Conservation (phyloP, 169 alveolate species). For the Ophryocystis elektroscirrha region DNA sequence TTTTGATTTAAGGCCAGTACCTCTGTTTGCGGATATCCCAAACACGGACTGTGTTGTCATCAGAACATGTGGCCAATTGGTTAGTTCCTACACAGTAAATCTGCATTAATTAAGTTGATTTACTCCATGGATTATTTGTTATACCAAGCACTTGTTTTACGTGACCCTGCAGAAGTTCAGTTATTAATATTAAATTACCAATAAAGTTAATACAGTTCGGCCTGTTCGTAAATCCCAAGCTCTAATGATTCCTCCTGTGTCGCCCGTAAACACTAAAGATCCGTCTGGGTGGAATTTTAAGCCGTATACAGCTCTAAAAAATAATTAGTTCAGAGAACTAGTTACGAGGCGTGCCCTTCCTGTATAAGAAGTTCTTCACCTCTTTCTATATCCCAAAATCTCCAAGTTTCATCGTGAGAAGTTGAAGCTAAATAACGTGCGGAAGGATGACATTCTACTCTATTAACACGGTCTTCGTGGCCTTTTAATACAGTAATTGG, state of each 20-base stretch:
- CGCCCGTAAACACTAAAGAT: slow-evolving; percentile 56
- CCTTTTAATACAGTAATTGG: too few relatives aligned
- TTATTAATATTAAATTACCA: too few relatives aligned
- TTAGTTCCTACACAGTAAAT: slow-evolving; percentile 18
- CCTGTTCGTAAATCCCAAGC: slow-evolving; percentile 67
- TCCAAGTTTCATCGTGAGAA: slow-evolving; percentile 68
- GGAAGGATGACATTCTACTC: slow-evolving; percentile 18
- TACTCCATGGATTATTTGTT: slow-evolving; percentile 29
- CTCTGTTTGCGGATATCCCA: slow-evolving; percentile 58
- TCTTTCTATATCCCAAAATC: slow-evolving; percentile 57
- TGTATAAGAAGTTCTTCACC: slow-evolving; percentile 41
- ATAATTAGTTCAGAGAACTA: too few relatives aligned
- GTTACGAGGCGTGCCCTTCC: slow-evolving; percentile 51
- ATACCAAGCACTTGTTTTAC: slow-evolving; percentile 37
- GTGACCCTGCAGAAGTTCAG: slow-evolving; percentile 44
- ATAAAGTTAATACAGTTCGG: slow-evolving; percentile 35
- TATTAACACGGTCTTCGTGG: slow-evolving; percentile 25
- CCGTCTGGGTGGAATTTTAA: slow-evolving; percentile 59
- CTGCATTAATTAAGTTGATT: background rate
- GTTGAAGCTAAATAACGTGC: slow-evolving; percentile 12
- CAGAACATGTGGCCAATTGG: slow-evolving; percentile 54
- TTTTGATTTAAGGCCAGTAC: background rate
- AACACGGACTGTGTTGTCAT: slow-evolving; percentile 55
- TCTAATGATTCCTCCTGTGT: slow-evolving; percentile 47
- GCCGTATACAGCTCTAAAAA: slow-evolving; percentile 38